Conservation (phyloP, 805 yeast genomes). For the Hemisphaericaspora nanyangensis region DNA sequence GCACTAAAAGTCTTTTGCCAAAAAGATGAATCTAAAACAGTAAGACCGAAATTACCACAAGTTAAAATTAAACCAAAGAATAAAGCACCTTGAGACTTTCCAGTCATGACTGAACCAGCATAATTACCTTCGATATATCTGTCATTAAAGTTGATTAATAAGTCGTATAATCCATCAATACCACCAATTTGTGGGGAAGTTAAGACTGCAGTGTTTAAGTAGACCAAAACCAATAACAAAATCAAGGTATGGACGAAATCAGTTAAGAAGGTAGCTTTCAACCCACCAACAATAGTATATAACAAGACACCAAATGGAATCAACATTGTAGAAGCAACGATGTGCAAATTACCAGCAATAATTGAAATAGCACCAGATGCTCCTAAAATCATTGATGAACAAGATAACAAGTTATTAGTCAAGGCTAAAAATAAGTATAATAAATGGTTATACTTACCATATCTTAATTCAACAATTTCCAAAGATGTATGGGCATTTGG, state of each 20-base stretch:
- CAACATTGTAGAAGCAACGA: constrained; percentile 24
- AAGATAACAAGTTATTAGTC: constrained; percentile 21
- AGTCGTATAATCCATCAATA: constrained; percentile 22
- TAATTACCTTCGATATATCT: constrained; percentile 29
- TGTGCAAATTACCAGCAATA: constrained; percentile 24
- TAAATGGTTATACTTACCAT: constrained; percentile 21
- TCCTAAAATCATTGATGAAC: constrained; percentile 25
- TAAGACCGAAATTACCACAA: constrained; percentile 33
- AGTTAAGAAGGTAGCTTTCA: constrained; percentile 49
- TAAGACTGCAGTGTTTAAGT: constrained; percentile 23
- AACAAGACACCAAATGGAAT: constrained; percentile 38
- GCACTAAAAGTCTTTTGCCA: constrained; percentile 41
- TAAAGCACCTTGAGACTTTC: constrained; percentile 31
- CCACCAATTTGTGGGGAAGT: constrained; percentile 24
- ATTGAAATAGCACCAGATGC: constrained; percentile 25
- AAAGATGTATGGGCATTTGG: constrained; percentile 28
- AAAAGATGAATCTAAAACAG: constrained; percentile 37
- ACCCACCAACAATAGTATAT: constrained; percentile 49
- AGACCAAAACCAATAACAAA: constrained; percentile 21
- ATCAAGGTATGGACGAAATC: constrained; percentile 35
- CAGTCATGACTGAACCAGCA: constrained; percentile 32
- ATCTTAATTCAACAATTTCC: constrained; percentile 25
- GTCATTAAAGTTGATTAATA: constrained; percentile 14
- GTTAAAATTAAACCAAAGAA: constrained; percentile 32
- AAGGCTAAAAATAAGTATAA: constrained; percentile 22